These are phyloP conservation scores for Boletus semigastroideus DNA, from an alignment of 1,284 basidiomycete species.

Conservation along the genomic window DNA sequence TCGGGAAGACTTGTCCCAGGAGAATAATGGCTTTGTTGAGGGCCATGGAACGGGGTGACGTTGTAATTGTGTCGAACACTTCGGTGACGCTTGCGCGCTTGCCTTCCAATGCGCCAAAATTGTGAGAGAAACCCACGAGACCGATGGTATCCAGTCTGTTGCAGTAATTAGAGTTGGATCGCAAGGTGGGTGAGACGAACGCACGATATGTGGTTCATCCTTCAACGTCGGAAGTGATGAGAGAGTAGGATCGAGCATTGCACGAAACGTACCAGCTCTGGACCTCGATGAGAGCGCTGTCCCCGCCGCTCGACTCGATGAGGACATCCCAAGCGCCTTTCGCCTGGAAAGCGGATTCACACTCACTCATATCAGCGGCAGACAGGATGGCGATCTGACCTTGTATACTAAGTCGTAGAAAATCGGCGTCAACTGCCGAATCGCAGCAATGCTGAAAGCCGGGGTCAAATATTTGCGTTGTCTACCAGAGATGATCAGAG, in stretches of 20 bases:
- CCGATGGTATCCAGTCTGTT: constrained; percentile 27
- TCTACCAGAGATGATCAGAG: constrained; percentile 18
- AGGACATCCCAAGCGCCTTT: constrained; percentile 50
- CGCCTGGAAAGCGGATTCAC: constrained; percentile 23
- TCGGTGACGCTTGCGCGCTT: constrained; percentile 27
- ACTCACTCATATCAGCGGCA: neutral
- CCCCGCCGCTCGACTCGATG: constrained; percentile 37
- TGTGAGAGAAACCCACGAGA: constrained; percentile 53
- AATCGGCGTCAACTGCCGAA: constrained; percentile 8
- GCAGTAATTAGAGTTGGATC: constrained; percentile 29
- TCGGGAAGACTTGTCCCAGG: constrained; percentile 14
- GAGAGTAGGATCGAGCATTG: too few relatives aligned
- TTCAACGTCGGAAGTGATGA: constrained; percentile 3
- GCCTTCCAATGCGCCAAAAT: constrained; percentile 34
- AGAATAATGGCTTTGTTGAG: neutral
- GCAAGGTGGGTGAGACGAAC: constrained; percentile 3
- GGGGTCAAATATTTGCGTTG: constrained; percentile 33
- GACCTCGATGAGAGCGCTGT: constrained; percentile 46
- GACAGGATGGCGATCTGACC: constrained; percentile 29
- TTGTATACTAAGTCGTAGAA: constrained; percentile 42
- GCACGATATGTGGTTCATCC: constrained; percentile 52
- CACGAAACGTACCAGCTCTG: constrained; percentile 31
- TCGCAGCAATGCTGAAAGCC: constrained; percentile 4
- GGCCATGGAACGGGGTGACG: neutral
- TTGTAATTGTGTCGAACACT: neutral